Evolutionary conservation across 2,329 filamentous ascomycete genomes (phyloP).

Genomic region (Arthroderma uncinatum): DNA sequence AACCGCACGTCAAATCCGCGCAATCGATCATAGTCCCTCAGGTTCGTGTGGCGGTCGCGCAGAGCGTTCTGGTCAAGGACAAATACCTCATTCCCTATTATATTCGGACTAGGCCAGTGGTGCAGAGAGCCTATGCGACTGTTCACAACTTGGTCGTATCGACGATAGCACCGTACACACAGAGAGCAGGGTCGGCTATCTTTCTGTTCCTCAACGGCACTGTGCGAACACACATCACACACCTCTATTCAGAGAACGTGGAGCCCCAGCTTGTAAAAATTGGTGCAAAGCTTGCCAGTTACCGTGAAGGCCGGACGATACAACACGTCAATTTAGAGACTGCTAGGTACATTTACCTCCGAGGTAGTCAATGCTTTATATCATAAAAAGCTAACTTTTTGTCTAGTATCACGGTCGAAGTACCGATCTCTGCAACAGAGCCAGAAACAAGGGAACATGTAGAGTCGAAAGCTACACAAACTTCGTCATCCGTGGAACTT

Average conservation of each 20-base stretch:
- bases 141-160: slow-evolving; percentile 56
- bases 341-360: background rate
- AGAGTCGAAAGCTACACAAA: slow-evolving; percentile 16
- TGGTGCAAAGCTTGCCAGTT: slow-evolving; percentile 67
- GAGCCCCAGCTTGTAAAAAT: slow-evolving; percentile 92
- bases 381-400: background rate
- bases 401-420: background rate
- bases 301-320: slow-evolving; percentile 40
- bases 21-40: slow-evolving; percentile 55
- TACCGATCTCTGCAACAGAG: background rate
- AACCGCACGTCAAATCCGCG: slow-evolving; percentile 59
- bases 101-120: slow-evolving; percentile 61
- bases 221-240: slow-evolving; percentile 68
- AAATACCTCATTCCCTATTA: slow-evolving; percentile 66
- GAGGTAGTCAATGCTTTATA: background rate
- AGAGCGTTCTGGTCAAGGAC: slow-evolving; percentile 57
- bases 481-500: slow-evolving; percentile 17
- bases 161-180: slow-evolving; percentile 60
- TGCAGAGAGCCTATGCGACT: slow-evolving; percentile 54
- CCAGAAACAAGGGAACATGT: background rate
- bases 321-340: slow-evolving; percentile 9
- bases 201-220: slow-evolving; percentile 61
- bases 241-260: slow-evolving; percentile 80
- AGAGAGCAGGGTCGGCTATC: slow-evolving; percentile 58
- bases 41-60: slow-evolving; percentile 54